Conservation (phyloP, 2,329 filamentous ascomycete species). For the Trichoderma sp. region DNA sequence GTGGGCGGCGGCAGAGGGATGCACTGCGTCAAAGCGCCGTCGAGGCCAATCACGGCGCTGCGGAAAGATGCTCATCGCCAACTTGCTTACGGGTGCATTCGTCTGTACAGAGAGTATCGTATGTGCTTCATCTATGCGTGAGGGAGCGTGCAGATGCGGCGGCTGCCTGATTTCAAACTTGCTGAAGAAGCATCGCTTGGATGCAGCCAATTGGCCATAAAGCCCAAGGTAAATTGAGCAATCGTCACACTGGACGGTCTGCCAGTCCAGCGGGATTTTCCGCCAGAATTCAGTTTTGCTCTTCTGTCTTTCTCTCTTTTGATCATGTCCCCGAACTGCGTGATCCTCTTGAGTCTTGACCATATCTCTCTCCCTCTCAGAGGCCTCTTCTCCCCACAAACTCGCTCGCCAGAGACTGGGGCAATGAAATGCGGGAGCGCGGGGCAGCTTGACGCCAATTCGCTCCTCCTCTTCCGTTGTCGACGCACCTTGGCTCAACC, state of each 20-base stretch:
- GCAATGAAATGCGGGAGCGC: not conserved
- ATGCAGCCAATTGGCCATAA: not conserved
- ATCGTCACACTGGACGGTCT: not conserved
- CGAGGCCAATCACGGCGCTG: slow-evolving; percentile 23
- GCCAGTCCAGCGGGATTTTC: not conserved
- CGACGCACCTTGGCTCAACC: slow-evolving; percentile 10
- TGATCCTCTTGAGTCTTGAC: not conserved
- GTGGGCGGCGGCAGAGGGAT: not conserved
- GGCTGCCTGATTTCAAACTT: not conserved
- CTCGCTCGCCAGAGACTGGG: not conserved
- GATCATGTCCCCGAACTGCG: not conserved
- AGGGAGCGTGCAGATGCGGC: not conserved
- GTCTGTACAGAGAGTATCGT: too few species aligned
- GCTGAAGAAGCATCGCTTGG: not conserved
- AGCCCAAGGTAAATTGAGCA: too few species aligned
- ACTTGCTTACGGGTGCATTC: not conserved
- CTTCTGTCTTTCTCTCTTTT: not conserved
- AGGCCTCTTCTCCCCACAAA: not conserved
- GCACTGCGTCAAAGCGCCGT: not conserved
- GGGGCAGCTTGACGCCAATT: not conserved
- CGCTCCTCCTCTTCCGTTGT: not conserved
- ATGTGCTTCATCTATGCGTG: not conserved
- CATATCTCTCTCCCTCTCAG: too few species aligned
- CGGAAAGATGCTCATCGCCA: slow-evolving; percentile 9
- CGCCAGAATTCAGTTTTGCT: not conserved